These are phyloP conservation scores for Aspergillus neoniger DNA, from an alignment of 2,329 filamentous ascomycete species.

Conservation along the genomic window DNA sequence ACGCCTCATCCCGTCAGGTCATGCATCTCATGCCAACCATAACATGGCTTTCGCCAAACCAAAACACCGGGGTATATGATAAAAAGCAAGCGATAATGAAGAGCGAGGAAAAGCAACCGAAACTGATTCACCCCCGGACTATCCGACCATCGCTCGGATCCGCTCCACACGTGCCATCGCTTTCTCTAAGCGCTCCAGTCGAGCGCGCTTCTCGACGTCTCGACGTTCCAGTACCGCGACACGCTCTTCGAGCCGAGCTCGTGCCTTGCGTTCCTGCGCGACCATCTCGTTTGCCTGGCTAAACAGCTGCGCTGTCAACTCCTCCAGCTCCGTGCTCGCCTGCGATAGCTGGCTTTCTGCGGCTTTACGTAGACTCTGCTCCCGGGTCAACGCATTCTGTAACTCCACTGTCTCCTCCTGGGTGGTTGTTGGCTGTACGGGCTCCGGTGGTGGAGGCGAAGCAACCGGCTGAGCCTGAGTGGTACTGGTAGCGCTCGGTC, in stretches of 20 bases:
- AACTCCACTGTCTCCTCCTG: conserved; percentile 45
- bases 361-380: conserved; percentile 57
- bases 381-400: conserved; percentile 56
- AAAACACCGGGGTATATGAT: conserved; percentile 1
- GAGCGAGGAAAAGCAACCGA: conserved; percentile 3
- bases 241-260: conserved; percentile 54
- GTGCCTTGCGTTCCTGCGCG: conserved; percentile 60
- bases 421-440: conserved; percentile 25
- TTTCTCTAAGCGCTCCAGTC: conserved; percentile 57
- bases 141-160: conserved; percentile 55
- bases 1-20: background rate
- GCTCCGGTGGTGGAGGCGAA: conserved; percentile 27
- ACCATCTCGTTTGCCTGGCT: conserved; percentile 69
- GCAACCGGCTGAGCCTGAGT: conserved; percentile 12
- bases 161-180: conserved; percentile 60
- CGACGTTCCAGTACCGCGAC: conserved; percentile 49
- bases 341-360: conserved; percentile 59
- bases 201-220: conserved; percentile 54
- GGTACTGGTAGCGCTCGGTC: conserved; percentile 32
- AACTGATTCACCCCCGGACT: background rate
- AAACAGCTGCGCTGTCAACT: conserved; percentile 62
- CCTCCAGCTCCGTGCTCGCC: conserved; percentile 61
- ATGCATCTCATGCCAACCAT: background rate
- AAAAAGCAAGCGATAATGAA: conserved; percentile 15
- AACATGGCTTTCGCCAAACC: background rate